These are phyloP conservation scores for Globomyces sp. DNA, from an alignment of 371 early-diverging fungal genomes.

Conservation along the genomic window DNA sequence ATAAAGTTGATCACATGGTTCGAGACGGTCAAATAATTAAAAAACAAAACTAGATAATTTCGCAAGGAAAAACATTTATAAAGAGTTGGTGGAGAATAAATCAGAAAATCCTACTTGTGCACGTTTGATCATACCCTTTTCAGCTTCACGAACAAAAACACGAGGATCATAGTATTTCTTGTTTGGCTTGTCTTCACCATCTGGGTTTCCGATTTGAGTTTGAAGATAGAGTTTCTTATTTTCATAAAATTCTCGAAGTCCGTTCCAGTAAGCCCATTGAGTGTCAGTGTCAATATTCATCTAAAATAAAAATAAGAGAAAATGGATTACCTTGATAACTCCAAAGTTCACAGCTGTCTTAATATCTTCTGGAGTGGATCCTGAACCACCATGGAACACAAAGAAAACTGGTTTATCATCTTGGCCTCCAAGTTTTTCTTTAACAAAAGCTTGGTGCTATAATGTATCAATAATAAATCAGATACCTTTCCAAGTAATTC, in stretches of 20 bases:
- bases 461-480: too few species aligned
- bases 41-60: too few species aligned
- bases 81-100: constrained; percentile 47
- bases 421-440: constrained; percentile 57
- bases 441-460: constrained; percentile 74
- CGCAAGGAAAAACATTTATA: constrained; percentile 15
- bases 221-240: constrained; percentile 74
- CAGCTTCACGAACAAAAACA: constrained; percentile 82
- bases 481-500: constrained; percentile 69
- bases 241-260: constrained; percentile 71
- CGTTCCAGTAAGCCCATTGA: constrained; percentile 69
- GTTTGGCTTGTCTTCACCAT: constrained; percentile 80
- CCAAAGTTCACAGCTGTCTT: constrained; percentile 75
- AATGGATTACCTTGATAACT: constrained; percentile 61
- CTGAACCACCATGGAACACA: constrained; percentile 94
- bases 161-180: constrained; percentile 94
- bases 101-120: constrained; percentile 76
- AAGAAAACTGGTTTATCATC: constrained; percentile 80
- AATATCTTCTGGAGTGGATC: constrained; percentile 79
- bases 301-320: constrained; percentile 15
- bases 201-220: constrained; percentile 89
- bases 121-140: constrained; percentile 79
- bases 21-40: too few species aligned
- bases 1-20: too few species aligned
- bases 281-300: constrained; percentile 93